phyloP scores from a whole-genome alignment of 208 protist genomes.

The Phytomonas francai region DNA sequence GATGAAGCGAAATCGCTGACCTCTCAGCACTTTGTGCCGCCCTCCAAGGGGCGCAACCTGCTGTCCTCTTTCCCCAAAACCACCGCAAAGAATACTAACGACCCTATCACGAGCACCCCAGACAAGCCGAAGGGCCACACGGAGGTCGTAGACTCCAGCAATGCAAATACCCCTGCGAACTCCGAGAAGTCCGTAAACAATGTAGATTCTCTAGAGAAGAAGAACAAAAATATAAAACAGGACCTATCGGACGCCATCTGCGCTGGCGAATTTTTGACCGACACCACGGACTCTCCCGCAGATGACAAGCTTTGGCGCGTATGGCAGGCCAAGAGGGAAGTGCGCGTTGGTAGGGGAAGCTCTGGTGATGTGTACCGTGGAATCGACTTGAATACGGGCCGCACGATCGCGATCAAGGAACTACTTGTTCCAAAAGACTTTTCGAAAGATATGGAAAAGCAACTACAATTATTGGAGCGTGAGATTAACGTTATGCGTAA shows the following conservation, averaged over 20 bases:
- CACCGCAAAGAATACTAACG: neutral
- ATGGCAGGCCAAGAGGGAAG: constrained; percentile 13
- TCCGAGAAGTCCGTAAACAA: neutral
- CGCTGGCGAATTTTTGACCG: neutral
- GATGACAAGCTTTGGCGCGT: constrained; percentile 9
- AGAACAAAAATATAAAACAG: neutral
- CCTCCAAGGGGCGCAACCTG: neutral
- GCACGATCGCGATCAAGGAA: constrained; percentile 78
- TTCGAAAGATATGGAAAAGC: constrained; percentile 70
- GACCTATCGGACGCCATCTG: neutral
- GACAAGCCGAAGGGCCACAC: neutral
- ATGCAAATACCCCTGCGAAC: neutral
- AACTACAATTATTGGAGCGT: constrained; percentile 70
- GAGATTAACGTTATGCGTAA: constrained; percentile 91
- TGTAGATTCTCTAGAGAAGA: neutral
- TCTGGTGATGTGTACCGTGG: constrained; percentile 80
- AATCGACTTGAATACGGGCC: constrained; percentile 65
- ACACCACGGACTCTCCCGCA: neutral
- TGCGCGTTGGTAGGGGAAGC: constrained; percentile 49
- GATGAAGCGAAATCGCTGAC: neutral
- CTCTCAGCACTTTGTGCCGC: neutral
- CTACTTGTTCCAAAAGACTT: constrained; percentile 77
- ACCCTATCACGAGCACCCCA: neutral
- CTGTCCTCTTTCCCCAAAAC: neutral
- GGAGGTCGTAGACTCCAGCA: neutral